These are phyloP conservation scores for Cutaneotrichosporon curvatum DNA, from an alignment of 1,284 basidiomycete species.

Conservation along the genomic window DNA sequence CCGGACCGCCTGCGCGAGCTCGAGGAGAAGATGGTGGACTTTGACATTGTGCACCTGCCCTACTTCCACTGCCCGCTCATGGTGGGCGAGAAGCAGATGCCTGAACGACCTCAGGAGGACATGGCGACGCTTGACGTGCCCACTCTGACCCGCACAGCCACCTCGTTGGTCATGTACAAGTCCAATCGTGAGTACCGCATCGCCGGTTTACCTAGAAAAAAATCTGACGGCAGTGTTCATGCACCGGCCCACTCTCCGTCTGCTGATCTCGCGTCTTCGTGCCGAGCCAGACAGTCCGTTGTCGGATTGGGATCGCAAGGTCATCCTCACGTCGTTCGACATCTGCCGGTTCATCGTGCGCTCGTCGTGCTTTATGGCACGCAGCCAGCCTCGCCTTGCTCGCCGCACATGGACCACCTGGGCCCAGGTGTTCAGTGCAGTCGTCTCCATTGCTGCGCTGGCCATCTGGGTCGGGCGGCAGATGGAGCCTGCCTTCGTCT, in stretches of 20 bases:
- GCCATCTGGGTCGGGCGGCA: conserved; percentile 38
- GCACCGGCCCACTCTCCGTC: conserved; percentile 33
- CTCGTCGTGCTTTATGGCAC: conserved; percentile 27
- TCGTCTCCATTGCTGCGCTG: conserved; percentile 36
- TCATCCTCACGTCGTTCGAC: conserved; percentile 24
- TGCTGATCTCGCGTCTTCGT: conserved; percentile 29
- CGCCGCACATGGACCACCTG: conserved; percentile 35
- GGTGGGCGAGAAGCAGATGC: conserved; percentile 20
- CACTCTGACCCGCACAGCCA: conserved; percentile 13
- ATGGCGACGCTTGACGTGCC: not conserved
- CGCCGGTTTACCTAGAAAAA: not conserved
- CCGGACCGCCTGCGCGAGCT: conserved; percentile 25
- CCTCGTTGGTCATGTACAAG: conserved; percentile 36
- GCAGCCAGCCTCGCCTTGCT: conserved; percentile 32
- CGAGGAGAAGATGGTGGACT: conserved; percentile 22
- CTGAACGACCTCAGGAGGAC: conserved; percentile 12
- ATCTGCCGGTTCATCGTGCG: conserved; percentile 31
- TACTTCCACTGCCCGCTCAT: conserved; percentile 30
- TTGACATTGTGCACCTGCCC: conserved; percentile 18
- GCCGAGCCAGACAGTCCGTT: conserved; percentile 16
- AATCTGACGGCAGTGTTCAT: conserved; percentile 24
- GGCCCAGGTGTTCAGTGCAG: conserved; percentile 39
- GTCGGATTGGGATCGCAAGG: conserved; percentile 22
- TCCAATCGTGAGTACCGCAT: conserved; percentile 23
- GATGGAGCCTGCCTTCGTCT: conserved; percentile 27